Conservation (phyloP, 2,329 filamentous ascomycete species). For the Neonectria neomacrospora region DNA sequence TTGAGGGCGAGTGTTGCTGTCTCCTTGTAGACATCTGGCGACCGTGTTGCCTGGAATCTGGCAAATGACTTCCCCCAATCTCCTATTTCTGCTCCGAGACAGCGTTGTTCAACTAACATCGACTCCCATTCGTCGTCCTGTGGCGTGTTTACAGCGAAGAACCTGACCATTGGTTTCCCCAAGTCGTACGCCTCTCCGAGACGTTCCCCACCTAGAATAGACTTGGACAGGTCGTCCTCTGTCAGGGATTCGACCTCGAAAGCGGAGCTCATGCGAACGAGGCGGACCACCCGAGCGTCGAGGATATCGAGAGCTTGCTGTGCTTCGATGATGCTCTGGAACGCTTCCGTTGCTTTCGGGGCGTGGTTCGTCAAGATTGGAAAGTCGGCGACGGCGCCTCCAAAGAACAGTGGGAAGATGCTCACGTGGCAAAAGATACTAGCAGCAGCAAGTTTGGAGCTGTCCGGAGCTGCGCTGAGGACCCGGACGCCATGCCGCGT, state of each 20-base stretch:
- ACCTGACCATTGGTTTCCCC: slow-evolving; percentile 38
- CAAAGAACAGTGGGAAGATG: slow-evolving; percentile 54
- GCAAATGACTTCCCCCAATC: slow-evolving; percentile 47
- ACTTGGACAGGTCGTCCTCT: not conserved
- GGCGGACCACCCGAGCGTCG: slow-evolving; percentile 42
- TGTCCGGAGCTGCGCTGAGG: slow-evolving; percentile 42
- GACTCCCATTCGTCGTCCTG: slow-evolving; percentile 24
- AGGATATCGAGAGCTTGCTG: slow-evolving; percentile 47
- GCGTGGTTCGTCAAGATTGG: slow-evolving; percentile 19
- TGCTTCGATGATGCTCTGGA: slow-evolving; percentile 38
- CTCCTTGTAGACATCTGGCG: slow-evolving; percentile 12
- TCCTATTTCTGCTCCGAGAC: slow-evolving; percentile 38
- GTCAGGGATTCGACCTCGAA: not conserved
- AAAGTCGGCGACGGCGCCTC: slow-evolving; percentile 19
- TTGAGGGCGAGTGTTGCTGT: slow-evolving; percentile 39
- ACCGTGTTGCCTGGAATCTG: slow-evolving; percentile 17
- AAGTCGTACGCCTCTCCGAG: no score
- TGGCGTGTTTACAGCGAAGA: slow-evolving; percentile 33
- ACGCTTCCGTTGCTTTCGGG: not conserved
- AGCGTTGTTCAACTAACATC: slow-evolving; percentile 38
- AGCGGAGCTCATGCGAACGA: slow-evolving; percentile 41
- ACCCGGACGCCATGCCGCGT: slow-evolving; percentile 53
- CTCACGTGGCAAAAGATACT: slow-evolving; percentile 51
- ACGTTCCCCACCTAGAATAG: no score
- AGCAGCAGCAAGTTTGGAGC: slow-evolving; percentile 47